Evolutionary conservation across 2,329 filamentous ascomycete genomes (phyloP).

Genomic region (Aspergillus jensenii): DNA sequence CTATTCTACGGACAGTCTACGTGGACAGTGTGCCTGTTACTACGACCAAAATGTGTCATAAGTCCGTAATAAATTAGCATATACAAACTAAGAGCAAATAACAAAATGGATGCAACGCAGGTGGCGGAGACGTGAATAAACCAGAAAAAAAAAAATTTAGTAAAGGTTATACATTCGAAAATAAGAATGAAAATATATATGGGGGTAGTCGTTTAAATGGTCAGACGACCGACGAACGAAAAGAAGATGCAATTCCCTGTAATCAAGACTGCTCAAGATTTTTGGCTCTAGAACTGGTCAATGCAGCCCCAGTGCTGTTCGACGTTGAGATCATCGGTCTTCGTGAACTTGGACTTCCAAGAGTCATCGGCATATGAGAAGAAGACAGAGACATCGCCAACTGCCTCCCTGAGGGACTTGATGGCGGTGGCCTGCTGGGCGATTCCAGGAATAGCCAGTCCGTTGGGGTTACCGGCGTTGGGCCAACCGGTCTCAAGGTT

Average conservation of each 20-base stretch:
- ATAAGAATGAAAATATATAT: no score
- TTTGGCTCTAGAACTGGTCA: conserved; percentile 46
- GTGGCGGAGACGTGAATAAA: no score
- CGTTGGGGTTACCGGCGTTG: conserved; percentile 67
- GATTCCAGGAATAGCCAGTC: conserved; percentile 66
- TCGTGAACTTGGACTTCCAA: conserved; percentile 66
- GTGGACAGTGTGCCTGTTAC: no score
- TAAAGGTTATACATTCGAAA: no score
- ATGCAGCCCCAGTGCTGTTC: conserved; percentile 79
- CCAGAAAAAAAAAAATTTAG: no score
- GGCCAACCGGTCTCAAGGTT: conserved; percentile 95
- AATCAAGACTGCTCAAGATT: conserved; percentile 10
- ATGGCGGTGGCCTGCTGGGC: conserved; percentile 72
- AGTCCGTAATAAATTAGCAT: no score
- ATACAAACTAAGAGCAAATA: no score
- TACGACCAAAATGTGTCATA: no score
- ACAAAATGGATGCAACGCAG: no score
- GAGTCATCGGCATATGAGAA: conserved; percentile 77
- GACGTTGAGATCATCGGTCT: conserved; percentile 62
- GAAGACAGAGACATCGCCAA: conserved; percentile 71
- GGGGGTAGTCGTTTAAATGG: no score
- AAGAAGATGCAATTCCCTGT: conserved; percentile 15
- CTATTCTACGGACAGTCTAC: no score
- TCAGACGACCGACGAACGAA: not conserved
- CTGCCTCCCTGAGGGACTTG: conserved; percentile 63